Percentiles rank a stretch among this genome's conserved stretches.
These are phyloP conservation scores for Heliamphora exappendiculata DNA, from an alignment of 148 eudicot genomes.

Conservation along the genomic window DNA sequence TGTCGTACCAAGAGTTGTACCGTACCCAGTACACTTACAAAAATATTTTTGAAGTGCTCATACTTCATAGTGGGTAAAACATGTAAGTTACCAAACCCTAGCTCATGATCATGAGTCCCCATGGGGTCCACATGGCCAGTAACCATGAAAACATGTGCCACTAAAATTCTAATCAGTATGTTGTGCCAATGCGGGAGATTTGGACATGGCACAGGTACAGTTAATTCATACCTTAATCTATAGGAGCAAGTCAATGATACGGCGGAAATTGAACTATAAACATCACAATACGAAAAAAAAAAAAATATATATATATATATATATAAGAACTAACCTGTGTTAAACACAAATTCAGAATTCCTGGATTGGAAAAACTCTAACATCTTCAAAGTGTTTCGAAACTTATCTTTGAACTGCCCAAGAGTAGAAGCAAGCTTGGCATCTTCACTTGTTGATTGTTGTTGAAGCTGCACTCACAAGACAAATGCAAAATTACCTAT, in stretches of 20 bases:
- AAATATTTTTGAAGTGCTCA: too few relatives aligned
- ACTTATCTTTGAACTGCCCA: conserved; percentile 53
- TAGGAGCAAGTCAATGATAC: neutral
- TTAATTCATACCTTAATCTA: neutral
- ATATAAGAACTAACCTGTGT: conserved; percentile 52
- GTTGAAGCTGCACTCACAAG: conserved; percentile 48
- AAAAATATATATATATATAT: too few relatives aligned
- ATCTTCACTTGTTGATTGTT: conserved; percentile 47
- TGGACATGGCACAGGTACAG: neutral
- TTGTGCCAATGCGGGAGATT: neutral
- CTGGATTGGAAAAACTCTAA: conserved; percentile 60
- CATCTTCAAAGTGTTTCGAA: conserved; percentile 42
- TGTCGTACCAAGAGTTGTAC: too few relatives aligned
- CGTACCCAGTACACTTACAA: too few relatives aligned
- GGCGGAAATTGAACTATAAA: neutral
- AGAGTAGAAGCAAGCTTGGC: conserved; percentile 52
- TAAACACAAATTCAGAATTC: conserved; percentile 77
- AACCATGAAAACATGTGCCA: neutral
- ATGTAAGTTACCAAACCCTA: neutral
- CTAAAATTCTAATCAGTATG: neutral
- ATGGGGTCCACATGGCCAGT: too few relatives aligned
- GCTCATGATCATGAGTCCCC: neutral
- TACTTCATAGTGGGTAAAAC: neutral
- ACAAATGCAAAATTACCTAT: conserved; percentile 12
- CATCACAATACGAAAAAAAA: neutral